These are phyloP conservation scores for Solanum hybrid DNA, from an alignment of 305 asterid genomes.

Conservation along the genomic window DNA sequence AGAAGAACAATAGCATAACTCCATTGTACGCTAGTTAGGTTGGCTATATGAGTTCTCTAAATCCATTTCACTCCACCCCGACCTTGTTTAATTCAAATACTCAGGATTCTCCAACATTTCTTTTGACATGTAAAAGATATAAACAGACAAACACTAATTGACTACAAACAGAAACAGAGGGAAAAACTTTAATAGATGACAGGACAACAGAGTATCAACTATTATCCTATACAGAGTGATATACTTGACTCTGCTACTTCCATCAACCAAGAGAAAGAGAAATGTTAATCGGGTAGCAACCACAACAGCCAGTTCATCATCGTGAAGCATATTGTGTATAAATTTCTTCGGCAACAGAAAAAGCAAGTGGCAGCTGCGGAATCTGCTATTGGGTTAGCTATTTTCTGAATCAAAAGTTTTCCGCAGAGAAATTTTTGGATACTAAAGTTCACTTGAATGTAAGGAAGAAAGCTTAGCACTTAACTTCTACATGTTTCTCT, in stretches of 20 bases:
- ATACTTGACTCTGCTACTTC: neutral
- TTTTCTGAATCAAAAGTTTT: neutral
- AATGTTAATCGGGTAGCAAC: neutral
- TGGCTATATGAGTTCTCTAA: neutral
- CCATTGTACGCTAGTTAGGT: neutral
- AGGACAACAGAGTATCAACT: neutral
- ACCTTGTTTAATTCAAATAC: neutral
- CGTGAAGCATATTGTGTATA: neutral
- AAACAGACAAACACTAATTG: neutral
- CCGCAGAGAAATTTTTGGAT: neutral
- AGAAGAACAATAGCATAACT: neutral
- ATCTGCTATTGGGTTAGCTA: neutral
- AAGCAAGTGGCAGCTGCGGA: neutral
- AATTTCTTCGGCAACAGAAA: neutral
- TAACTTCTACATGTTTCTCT: neutral
- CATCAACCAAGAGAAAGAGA: neutral
- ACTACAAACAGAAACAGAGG: neutral
- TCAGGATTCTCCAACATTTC: neutral
- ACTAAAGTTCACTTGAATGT: neutral
- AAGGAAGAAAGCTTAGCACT: neutral
- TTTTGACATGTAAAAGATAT: neutral
- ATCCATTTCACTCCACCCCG: neutral
- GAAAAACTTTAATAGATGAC: neutral
- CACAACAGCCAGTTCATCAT: neutral
- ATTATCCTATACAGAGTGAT: neutral